These are phyloP conservation scores for Neurospora sp. DNA, from an alignment of 495 filamentous ascomycete genomes.

Conservation along the genomic window DNA sequence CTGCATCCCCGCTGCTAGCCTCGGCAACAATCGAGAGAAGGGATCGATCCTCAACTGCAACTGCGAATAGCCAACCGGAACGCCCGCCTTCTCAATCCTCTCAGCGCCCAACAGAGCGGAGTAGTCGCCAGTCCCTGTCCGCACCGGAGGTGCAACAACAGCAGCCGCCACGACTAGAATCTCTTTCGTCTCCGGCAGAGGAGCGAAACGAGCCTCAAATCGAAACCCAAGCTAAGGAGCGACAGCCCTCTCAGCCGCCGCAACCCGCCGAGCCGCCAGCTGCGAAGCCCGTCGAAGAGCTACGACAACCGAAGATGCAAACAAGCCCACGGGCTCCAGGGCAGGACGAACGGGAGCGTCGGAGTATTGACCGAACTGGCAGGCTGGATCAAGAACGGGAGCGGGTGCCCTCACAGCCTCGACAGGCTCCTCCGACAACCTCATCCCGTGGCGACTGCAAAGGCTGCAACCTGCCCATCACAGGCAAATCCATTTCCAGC, in stretches of 20 bases:
- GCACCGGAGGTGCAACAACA: neutral
- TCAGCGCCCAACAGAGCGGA: neutral
- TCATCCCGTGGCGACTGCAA: conserved; percentile 65
- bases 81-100: neutral
- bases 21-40: neutral
- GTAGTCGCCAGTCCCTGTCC: conserved; percentile 3
- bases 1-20: neutral
- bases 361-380: neutral
- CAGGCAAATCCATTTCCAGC: conserved; percentile 85
- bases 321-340: neutral
- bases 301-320: neutral
- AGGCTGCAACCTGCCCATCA: conserved; percentile 68
- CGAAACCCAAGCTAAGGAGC: neutral
- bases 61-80: neutral
- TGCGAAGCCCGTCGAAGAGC: neutral
- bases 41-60: neutral
- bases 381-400: neutral
- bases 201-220: conserved; percentile 5
- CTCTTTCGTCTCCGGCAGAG: conserved; percentile 10
- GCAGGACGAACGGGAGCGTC: neutral
- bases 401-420: conserved; percentile 10
- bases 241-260: neutral
- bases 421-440: conserved; percentile 1
- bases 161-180: neutral
- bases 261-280: neutral